Evolutionary conservation across 306 rosid species (phyloP), one percentile per base, ranked within the genome.

Genomic region (Lathyrus oleraceus): DNA sequence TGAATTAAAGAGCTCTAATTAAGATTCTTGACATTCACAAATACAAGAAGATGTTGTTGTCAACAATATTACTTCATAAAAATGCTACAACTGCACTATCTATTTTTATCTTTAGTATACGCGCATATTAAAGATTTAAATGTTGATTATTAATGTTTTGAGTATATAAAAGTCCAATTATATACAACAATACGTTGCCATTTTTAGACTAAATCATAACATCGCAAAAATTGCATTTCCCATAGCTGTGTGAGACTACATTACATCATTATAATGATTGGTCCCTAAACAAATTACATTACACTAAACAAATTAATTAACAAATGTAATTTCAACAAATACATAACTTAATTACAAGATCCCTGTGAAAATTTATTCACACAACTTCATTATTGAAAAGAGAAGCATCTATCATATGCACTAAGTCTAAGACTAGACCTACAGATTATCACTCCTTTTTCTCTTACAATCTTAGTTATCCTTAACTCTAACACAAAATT

Each of bases 401-500:
- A 64, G 81, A 67, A 23, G 73, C 81, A 32, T 42, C 67, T 61
- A 60, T 42, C 45, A 67, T 59, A 52, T 61, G 36, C 74, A 61
- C 79, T 61, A 71, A 61, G 74, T 52, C 78, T 69, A 76, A 62
- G 66, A 39, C 63, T 80, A 75, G 78, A 78, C 75, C 76, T 65
- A 73, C 62, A 72, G 43, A 65, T 69, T 65, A 72, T 56, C 75
- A 66, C 20, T 58, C 52, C 67, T 51, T 48, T 48, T 76, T 72
- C 74, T 57, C 74, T 83, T 40, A 14, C 36, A 77, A 72, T 23
- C 75, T 51, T 61, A 53, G 30, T 49, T 49, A 32, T 48, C 69
- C 45, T 44, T 56, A 64, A 21, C 73, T 66, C 59, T 62, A 56
- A 51, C 54, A 71, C 69, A 85, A 79, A 74, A 73, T 56, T 67